Base-by-base conservation (phyloP, 345 rosid species). In the Citrus australasica region DNA sequence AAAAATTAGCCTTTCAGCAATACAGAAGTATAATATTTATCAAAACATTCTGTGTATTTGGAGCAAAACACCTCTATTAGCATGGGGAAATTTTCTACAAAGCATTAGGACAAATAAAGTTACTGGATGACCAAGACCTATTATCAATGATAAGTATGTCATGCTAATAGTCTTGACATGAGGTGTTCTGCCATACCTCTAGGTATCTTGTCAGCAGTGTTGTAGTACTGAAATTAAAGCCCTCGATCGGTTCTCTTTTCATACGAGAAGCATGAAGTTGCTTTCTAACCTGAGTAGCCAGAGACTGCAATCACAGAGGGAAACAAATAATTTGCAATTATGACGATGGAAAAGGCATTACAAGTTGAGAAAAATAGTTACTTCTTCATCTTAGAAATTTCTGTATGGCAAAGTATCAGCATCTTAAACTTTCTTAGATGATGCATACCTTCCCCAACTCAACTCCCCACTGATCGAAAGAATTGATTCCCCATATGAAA, bases 401-500 rank as follows among this genome's bases (percentile, higher is more conserved):
- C 24, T 24, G 56, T 24, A 1, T 2, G 8, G 28, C n/a, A 71
- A 30, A 32, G 35, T 48, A 60, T 58, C 67, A 32, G 3, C 27
- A 24, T 48, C 46, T 21, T 28, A 30, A 5, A 71, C 8, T 77
- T 37, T 58, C 75, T 61, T 32, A 27, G 67, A 32, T 14, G 35
- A 58, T 22, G 58, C 79, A 16, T 79, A 96, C 99, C 97, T 96
- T 96, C 65, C 99, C 98, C 66, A 96, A 79, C 88, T 96, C 99
- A 58, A 94, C 99, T 82, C 99, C 99, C 99, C 99, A 96, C 84
- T 96, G 98, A 81, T 96, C 99, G 74, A 96, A 96, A 73, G 99
- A 96, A 81, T 96, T 96, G 83, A 96, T 92, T 82, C 97, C 97
- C 99, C 99, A 94, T 28, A 92, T 61, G 79, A 96, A 92, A 77